Base-by-base conservation (phyloP, 768 basidiomycete genomes). In the Suillus weaverae region DNA sequence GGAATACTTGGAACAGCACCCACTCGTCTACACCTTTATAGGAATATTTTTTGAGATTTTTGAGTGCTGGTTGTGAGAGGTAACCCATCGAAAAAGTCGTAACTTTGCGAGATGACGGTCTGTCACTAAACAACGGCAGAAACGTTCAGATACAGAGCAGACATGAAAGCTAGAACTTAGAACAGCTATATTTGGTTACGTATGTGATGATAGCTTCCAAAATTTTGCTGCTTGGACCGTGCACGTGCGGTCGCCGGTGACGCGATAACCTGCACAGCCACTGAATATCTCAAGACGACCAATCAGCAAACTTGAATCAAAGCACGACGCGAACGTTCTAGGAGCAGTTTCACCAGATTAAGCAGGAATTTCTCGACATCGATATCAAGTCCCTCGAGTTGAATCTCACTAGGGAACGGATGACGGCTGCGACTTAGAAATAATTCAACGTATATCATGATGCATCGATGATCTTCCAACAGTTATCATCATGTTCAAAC, bases 21-120 rank as follows among this genome's bases (percentile, higher is more conserved):
- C 67, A 91, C 91, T 92, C 91, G 77, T 95, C 94, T 14, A 92
- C 85, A 26, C 86, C 88, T 69, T 88, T 91, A 74, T 95, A 95
- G 62, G 87, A 79, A 74, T 95, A 95, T 67, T 86, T 86, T 71
- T 86, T 86, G 50, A 95, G 81, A 61, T 92, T 91, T 68, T 85
- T 83, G 30, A 94, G 84, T n/a, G 89, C 88, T 18, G 82, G 74
- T 59, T 79, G 79, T 4, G 90, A 85, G 56, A 94, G 83, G 74
- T 90, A 89, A 59, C 83, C 80, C 89, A 91, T 90, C 43, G 57
- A 41, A 36, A 26, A 18, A 20, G 55, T 30, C 18, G n/a, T 26
- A 26, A 43, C 60, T 66, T 60, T 43, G 30, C 4, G 41, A 41
- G 38, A 26, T 22, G 32, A 26, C 26, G 26, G 53, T 54, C 44